phyloP scores from a whole-genome alignment of 768 basidiomycete genomes.

The Hysterangium stoloniferum region DNA sequence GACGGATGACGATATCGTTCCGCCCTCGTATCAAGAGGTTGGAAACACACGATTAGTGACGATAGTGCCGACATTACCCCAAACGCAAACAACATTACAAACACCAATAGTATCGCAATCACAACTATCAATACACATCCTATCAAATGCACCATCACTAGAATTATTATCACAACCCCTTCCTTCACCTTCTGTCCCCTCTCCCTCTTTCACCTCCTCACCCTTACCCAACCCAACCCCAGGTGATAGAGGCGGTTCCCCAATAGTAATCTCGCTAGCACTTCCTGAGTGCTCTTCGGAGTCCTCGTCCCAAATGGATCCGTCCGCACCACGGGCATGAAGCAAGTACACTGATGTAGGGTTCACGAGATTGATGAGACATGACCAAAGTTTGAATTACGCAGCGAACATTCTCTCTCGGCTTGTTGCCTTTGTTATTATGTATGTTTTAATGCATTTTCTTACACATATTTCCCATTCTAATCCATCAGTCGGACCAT shows the following conservation, averaged over 20 bases:
- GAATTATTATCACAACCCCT: neutral
- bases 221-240: too few species aligned
- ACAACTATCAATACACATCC: too few species aligned
- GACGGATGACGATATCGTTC: neutral
- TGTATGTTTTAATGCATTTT: neutral
- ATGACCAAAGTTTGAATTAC: neutral
- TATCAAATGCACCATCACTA: neutral
- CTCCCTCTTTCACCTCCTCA: too few species aligned
- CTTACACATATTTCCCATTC: neutral
- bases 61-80: neutral
- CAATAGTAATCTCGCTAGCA: neutral
- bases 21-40: constrained; percentile 6
- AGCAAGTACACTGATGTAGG: neutral
- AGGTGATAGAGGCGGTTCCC: neutral
- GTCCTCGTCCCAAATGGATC: too few species aligned
- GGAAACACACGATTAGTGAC: constrained; percentile 4
- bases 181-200: too few species aligned
- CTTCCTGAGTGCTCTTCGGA: neutral
- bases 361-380: too few species aligned
- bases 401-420: neutral
- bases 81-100: neutral
- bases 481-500: neutral
- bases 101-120: neutral
- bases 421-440: neutral
- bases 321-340: too few species aligned